Evolutionary conservation across 257 asterid species (phyloP).

Genomic region (Solanum pimpinellifolium): DNA sequence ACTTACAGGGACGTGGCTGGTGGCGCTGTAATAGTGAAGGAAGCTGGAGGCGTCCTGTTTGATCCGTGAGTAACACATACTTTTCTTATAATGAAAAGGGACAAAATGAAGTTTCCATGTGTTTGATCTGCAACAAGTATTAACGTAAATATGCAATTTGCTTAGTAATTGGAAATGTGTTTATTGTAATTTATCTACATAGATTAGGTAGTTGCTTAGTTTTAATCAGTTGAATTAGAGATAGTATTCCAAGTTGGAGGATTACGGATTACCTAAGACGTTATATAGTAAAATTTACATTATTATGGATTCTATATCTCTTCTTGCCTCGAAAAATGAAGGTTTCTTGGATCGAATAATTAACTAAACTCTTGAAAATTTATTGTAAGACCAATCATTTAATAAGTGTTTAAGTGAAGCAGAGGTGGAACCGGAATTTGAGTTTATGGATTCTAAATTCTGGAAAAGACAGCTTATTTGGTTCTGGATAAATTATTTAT

Average conservation of each 20-base stretch:
- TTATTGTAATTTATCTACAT: background rate
- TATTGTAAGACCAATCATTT: background rate
- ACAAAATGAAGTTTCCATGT: background rate
- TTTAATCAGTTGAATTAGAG: background rate
- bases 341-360: background rate
- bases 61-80: conserved; percentile 55
- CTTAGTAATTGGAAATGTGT: no score
- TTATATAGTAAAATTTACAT: background rate
- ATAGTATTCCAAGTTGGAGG: background rate
- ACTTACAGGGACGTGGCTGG: conserved; percentile 74
- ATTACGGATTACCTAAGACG: background rate
- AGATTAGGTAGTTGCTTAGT: background rate
- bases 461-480: no score
- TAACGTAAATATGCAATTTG: background rate
- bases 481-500: no score
- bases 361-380: background rate
- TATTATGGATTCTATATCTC: background rate
- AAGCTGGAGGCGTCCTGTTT: conserved; percentile 75
- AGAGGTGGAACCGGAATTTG: background rate
- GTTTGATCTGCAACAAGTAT: background rate
- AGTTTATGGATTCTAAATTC: background rate
- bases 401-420: background rate
- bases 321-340: background rate
- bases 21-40: conserved; percentile 67
- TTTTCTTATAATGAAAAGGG: background rate